phyloP scores from a whole-genome alignment of 768 basidiomycete genomes.

The Mrakia frigida region DNA sequence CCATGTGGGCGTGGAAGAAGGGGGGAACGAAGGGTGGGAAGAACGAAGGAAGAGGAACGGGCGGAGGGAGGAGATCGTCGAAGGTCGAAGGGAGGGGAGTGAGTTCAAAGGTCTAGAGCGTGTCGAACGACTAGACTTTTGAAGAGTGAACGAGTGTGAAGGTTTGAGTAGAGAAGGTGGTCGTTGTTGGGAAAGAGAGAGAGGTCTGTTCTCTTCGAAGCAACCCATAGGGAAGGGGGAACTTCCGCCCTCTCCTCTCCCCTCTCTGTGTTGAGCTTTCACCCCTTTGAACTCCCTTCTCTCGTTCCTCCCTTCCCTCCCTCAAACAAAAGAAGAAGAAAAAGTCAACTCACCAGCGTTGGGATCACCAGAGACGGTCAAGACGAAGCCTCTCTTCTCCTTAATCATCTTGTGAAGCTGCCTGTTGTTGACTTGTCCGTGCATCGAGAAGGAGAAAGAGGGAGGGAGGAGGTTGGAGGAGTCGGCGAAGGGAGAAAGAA shows the following conservation, averaged over 20 bases:
- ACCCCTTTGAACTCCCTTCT: conserved; percentile 9
- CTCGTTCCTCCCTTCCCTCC: background rate
- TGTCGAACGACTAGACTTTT: conserved; percentile 5
- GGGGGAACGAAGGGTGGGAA: background rate
- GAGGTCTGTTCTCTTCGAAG: background rate
- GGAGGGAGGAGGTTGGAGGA: background rate
- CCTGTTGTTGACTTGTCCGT: background rate
- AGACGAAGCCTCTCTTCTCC: background rate
- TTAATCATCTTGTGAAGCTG: background rate
- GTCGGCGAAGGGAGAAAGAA: background rate
- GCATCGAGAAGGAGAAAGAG: background rate
- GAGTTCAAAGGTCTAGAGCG: background rate
- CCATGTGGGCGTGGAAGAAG: background rate
- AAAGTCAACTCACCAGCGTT: background rate
- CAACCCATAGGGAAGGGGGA: background rate
- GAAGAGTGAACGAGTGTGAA: background rate
- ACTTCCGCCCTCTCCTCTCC: background rate
- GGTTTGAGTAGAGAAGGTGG: background rate
- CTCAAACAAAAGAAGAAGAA: background rate
- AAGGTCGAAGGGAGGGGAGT: background rate
- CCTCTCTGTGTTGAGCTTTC: background rate
- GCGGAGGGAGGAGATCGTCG: background rate
- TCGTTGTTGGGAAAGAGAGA: background rate
- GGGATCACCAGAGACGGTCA: background rate
- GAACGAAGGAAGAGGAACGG: background rate